Conservation (phyloP, 2,329 filamentous ascomycete species). For the Cordyceps militaris region DNA sequence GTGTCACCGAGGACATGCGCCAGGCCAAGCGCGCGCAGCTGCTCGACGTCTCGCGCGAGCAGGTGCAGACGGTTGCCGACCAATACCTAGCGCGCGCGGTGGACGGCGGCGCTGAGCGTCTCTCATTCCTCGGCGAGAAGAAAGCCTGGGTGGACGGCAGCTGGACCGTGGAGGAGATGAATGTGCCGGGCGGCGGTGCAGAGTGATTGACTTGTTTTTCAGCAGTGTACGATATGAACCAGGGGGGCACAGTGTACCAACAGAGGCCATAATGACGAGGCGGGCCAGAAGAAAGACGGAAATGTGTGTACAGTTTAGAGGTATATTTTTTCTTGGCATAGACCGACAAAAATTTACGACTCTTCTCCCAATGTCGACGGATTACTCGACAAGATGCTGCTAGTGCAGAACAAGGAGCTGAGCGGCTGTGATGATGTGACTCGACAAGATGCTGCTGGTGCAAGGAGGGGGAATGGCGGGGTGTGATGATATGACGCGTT, state of each 20-base stretch:
- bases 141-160: constrained; percentile 66
- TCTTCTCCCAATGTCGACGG: constrained; percentile 10
- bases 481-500: constrained; percentile 36
- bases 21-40: constrained; percentile 76
- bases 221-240: background rate
- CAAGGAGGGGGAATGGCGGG: background rate
- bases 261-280: background rate
- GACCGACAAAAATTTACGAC: constrained; percentile 10
- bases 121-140: constrained; percentile 75
- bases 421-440: background rate
- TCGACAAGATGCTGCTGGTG: no score
- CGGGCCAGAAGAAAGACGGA: background rate
- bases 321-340: constrained; percentile 3
- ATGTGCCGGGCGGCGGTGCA: constrained; percentile 40
- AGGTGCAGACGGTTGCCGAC: constrained; percentile 76
- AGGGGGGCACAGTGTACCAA: background rate
- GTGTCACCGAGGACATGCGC: constrained; percentile 82
- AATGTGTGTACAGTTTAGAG: constrained; percentile 8
- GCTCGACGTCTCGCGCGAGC: constrained; percentile 73
- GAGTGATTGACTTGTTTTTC: constrained; percentile 21
- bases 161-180: constrained; percentile 74
- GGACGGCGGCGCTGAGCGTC: constrained; percentile 51
- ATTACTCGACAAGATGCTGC: constrained; percentile 22
- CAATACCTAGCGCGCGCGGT: constrained; percentile 68
- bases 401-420: constrained; percentile 9